Conservation (phyloP, 768 basidiomycete genomes). For the Floccularia luteovirens region DNA sequence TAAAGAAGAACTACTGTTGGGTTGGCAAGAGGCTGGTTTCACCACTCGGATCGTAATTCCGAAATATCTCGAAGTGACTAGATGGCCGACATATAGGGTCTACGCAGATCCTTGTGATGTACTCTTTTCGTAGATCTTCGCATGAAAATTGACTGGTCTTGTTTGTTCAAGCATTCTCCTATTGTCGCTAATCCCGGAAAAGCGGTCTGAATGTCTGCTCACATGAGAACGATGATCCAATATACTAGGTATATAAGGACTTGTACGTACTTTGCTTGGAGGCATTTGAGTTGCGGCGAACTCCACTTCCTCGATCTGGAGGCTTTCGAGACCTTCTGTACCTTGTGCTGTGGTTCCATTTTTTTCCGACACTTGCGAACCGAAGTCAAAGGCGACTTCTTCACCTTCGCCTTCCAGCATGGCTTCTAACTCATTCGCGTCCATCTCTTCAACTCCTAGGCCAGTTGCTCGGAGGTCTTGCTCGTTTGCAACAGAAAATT, state of each 20-base stretch:
- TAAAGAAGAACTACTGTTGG: constrained; percentile 9
- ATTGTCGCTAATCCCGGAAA: constrained; percentile 44
- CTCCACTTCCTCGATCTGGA: constrained; percentile 25
- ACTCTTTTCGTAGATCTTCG: constrained; percentile 12
- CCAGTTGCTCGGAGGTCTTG: constrained; percentile 52
- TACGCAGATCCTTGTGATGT: constrained; percentile 23
- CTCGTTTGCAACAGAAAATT: constrained; percentile 48
- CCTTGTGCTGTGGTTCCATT: constrained; percentile 9
- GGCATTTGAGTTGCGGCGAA: constrained; percentile 38
- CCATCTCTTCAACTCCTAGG: constrained; percentile 63
- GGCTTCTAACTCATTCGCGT: constrained; percentile 48
- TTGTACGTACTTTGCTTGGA: too few relatives aligned
- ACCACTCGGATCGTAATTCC: constrained; percentile 14
- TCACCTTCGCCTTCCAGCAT: constrained; percentile 56
- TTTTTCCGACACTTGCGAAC: constrained; percentile 16
- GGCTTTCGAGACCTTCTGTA: constrained; percentile 18
- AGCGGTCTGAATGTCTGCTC: constrained; percentile 42
- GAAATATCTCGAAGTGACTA: constrained; percentile 14
- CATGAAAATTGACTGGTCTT: too few relatives aligned
- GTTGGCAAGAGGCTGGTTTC: constrained; percentile 8
- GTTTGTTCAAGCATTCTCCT: too few relatives aligned
- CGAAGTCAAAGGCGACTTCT: constrained; percentile 36
- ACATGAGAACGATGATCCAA: too few relatives aligned
- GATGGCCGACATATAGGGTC: constrained; percentile 21
- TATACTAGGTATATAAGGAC: too few relatives aligned